Evolutionary conservation across 352 stramenopile genomes (phyloP).

Genomic region (Phytophthora sp.): DNA sequence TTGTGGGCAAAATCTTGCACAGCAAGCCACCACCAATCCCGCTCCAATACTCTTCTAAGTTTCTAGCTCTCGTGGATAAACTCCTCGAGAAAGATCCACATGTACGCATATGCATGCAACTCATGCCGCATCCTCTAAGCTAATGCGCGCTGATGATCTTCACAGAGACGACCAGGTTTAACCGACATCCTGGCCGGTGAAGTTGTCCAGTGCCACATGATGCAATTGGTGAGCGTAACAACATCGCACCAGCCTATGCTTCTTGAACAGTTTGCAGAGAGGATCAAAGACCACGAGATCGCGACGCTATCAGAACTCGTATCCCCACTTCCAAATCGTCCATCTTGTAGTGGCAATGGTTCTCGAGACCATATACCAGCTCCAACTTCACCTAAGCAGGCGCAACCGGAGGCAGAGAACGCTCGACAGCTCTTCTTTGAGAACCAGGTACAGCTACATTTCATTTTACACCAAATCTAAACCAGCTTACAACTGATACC

Average conservation of each 20-base stretch:
- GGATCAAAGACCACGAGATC: background rate
- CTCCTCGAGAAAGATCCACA: constrained; percentile 55
- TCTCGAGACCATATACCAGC: background rate
- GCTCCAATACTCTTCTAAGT: constrained; percentile 28
- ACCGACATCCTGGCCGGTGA: constrained; percentile 27
- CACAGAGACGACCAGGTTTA: constrained; percentile 33
- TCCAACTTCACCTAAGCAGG: background rate
- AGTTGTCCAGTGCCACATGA: constrained; percentile 36
- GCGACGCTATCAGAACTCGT: background rate
- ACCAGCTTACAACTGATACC: background rate
- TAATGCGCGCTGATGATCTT: background rate
- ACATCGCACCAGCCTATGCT: constrained; percentile 37
- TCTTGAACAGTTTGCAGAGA: constrained; percentile 27
- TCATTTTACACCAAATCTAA: background rate
- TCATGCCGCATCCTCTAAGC: no score
- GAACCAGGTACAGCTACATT: constrained; percentile 51
- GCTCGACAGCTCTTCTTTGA: constrained; percentile 65
- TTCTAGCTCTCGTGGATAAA: constrained; percentile 33
- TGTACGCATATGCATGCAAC: no score
- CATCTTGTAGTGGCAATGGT: background rate
- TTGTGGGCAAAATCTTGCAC: constrained; percentile 65
- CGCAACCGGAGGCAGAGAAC: constrained; percentile 6
- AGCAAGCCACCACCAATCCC: constrained; percentile 36
- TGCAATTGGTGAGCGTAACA: constrained; percentile 33
- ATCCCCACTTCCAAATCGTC: background rate